Conservation (phyloP, 2,329 filamentous ascomycete species). For the Alternaria sp. region DNA sequence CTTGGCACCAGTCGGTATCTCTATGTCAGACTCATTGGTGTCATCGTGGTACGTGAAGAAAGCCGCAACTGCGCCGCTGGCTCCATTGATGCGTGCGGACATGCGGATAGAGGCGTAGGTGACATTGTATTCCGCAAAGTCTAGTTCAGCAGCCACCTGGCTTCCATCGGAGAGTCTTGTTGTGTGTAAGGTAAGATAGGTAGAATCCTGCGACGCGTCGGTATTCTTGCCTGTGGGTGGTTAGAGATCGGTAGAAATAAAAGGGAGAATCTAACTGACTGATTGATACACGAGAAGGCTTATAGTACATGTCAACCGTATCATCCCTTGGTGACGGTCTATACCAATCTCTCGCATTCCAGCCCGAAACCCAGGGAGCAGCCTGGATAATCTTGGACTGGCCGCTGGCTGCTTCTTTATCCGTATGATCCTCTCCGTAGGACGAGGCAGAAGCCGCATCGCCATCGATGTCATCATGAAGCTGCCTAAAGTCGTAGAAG, state of each 20-base stretch:
- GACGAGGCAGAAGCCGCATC: neutral
- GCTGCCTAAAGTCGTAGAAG: constrained; percentile 22
- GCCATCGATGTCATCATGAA: neutral
- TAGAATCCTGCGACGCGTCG: neutral
- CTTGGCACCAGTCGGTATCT: constrained; percentile 11
- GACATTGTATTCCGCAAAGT: constrained; percentile 15
- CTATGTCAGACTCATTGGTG: constrained; percentile 17
- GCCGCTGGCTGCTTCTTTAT: neutral
- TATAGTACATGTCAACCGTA: constrained; percentile 11
- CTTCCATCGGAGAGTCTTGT: constrained; percentile 4
- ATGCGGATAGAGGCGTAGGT: constrained; percentile 18
- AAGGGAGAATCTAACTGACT: too few species aligned
- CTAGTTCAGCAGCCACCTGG: constrained; percentile 10
- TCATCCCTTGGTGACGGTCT: neutral
- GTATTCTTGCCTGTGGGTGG: neutral
- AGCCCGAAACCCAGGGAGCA: constrained; percentile 13
- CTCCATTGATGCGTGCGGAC: constrained; percentile 12
- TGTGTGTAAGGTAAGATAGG: constrained; percentile 11
- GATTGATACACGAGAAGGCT: constrained; percentile 7
- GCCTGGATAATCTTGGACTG: constrained; percentile 7
- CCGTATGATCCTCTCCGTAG: neutral
- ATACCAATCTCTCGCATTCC: constrained; percentile 9
- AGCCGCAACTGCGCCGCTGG: constrained; percentile 13
- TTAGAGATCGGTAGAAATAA: neutral
- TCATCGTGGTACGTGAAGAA: constrained; percentile 21